Evolutionary conservation across 169 alveolate genomes (phyloP).

Genomic region (Eimeria maxima): DNA sequence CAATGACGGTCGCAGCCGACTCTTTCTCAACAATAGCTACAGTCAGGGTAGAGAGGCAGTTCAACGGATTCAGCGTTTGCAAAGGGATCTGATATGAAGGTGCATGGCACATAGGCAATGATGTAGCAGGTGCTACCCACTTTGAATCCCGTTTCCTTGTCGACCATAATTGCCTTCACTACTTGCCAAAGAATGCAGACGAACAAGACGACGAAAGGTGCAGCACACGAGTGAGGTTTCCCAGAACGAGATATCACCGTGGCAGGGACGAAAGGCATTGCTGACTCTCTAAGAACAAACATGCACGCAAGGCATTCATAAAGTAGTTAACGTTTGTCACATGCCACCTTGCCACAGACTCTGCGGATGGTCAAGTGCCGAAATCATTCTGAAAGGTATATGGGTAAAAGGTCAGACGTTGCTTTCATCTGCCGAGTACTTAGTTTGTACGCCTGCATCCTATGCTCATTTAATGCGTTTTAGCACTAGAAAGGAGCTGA

Average conservation of each 20-base stretch:
- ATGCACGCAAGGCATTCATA: background rate
- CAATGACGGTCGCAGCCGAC: background rate
- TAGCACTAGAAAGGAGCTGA: background rate
- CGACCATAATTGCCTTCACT: slow-evolving; percentile 69
- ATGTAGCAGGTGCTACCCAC: background rate
- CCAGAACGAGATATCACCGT: slow-evolving; percentile 40
- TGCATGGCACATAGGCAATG: background rate
- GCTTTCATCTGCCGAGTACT: background rate
- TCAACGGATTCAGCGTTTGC: background rate
- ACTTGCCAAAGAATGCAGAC: slow-evolving; percentile 75
- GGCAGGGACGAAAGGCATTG: slow-evolving; percentile 66
- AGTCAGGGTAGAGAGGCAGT: background rate
- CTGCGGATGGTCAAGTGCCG: background rate
- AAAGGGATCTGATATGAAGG: background rate
- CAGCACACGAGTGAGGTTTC: slow-evolving; percentile 56
- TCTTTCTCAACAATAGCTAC: background rate
- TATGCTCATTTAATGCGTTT: background rate
- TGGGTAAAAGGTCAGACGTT: background rate
- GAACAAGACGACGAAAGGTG: slow-evolving; percentile 56
- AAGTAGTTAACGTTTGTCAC: background rate
- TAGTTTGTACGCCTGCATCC: background rate
- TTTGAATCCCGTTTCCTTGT: slow-evolving; percentile 71
- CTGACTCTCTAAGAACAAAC: slow-evolving; percentile 46
- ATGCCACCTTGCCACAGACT: background rate
- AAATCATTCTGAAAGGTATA: background rate